Percentiles rank a stretch among this genome's conserved stretches.
phyloP scores from a whole-genome alignment of 257 asterid species.

The Cynanchum wilfordii region DNA sequence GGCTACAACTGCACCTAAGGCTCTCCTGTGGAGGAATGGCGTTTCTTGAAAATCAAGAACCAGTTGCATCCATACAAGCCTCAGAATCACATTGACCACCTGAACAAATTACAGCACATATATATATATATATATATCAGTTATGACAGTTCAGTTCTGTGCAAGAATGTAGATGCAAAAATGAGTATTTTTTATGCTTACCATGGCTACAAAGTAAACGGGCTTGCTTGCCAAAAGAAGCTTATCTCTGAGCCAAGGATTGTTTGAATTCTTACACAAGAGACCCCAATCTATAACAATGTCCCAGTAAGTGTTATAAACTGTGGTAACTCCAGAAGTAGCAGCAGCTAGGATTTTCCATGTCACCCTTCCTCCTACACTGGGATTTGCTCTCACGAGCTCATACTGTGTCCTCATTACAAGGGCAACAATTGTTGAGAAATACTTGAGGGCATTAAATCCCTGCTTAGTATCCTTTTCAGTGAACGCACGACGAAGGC shows the following conservation, averaged over 20 bases:
- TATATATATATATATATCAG: background rate
- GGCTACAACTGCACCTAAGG: constrained; percentile 53
- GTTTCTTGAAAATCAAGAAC: constrained; percentile 46
- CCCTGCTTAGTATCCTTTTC: constrained; percentile 47
- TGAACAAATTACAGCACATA: constrained; percentile 16
- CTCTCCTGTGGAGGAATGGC: constrained; percentile 48
- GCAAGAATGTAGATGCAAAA: background rate
- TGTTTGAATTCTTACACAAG: constrained; percentile 41
- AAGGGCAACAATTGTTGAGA: constrained; percentile 65
- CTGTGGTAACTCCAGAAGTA: constrained; percentile 56
- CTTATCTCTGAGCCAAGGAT: constrained; percentile 82
- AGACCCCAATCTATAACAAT: constrained; percentile 84
- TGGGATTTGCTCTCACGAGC: constrained; percentile 18
- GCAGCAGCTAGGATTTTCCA: constrained; percentile 51
- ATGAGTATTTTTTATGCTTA: constrained; percentile 24
- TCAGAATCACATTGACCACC: constrained; percentile 59
- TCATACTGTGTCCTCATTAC: constrained; percentile 50
- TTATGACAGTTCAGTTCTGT: background rate
- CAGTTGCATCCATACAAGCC: constrained; percentile 90
- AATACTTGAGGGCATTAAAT: constrained; percentile 50
- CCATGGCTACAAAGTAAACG: constrained; percentile 71
- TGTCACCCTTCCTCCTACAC: constrained; percentile 1
- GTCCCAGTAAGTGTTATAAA: constrained; percentile 73
- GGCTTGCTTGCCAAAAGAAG: constrained; percentile 54
- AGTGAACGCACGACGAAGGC: constrained; percentile 58